Percentiles rank a stretch among this genome's conserved stretches.
Evolutionary conservation across 495 filamentous ascomycete genomes (phyloP).

Genomic region (Podospora conica): DNA sequence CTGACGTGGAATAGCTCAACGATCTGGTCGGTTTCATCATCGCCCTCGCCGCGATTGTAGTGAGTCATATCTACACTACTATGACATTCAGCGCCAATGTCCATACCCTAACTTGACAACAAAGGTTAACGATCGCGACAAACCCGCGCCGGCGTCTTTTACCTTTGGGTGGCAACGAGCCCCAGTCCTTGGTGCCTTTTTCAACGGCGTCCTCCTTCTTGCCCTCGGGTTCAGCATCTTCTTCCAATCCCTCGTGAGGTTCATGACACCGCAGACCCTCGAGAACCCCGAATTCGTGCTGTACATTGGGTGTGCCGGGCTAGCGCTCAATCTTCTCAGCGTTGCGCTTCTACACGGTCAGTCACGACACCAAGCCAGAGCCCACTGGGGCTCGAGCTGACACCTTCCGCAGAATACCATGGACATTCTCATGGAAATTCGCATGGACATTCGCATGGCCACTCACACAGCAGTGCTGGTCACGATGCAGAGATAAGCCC

Average conservation of each 20-base stretch:
- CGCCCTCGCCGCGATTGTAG: conserved; percentile 76
- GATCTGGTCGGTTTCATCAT: conserved; percentile 84
- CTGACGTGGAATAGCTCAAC: conserved; percentile 56
- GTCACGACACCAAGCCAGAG: neutral
- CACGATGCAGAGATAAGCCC: neutral
- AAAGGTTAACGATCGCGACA: conserved; percentile 4
- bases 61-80: conserved; percentile 28
- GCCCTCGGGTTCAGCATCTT: conserved; percentile 89
- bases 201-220: conserved; percentile 93
- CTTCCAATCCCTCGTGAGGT: conserved; percentile 82
- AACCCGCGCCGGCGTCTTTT: conserved; percentile 5
- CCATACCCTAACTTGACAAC: neutral
- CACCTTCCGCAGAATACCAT: neutral
- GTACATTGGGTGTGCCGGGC: conserved; percentile 74
- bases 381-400: neutral
- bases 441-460: conserved; percentile 28
- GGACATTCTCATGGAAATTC: conserved; percentile 32
- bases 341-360: conserved; percentile 75
- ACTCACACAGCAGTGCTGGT: conserved; percentile 22
- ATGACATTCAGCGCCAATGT: neutral
- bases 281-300: conserved; percentile 69
- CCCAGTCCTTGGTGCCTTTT: conserved; percentile 83
- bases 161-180: conserved; percentile 80
- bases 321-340: conserved; percentile 76
- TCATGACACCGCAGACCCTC: conserved; percentile 53